Conservation (phyloP, 495 filamentous ascomycete species). For the Neurospora sp. region DNA sequence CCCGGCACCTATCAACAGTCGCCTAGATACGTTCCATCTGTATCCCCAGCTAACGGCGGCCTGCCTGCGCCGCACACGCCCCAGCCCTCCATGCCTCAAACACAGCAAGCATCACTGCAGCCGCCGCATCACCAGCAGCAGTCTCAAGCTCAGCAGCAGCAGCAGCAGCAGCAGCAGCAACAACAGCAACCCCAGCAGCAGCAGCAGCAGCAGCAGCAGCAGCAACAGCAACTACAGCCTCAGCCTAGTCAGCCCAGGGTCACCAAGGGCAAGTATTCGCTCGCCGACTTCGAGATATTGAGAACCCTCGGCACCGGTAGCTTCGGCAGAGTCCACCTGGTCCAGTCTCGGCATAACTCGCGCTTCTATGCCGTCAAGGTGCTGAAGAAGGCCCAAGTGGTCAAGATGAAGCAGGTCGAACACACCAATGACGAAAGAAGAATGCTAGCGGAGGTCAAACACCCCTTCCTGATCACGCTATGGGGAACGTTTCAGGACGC, state of each 20-base stretch:
- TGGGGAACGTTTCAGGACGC: conserved; percentile 98
- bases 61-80: conserved; percentile 4
- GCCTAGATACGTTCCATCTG: conserved; percentile 3
- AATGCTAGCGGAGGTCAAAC: conserved; percentile 91
- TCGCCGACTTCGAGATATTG: conserved; percentile 77
- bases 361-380: conserved; percentile 98
- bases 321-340: conserved; percentile 91
- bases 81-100: background rate
- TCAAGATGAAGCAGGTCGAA: conserved; percentile 99
- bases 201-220: conserved; percentile 14
- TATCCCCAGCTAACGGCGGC: conserved; percentile 19
- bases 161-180: conserved; percentile 10
- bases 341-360: conserved; percentile 94
- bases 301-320: conserved; percentile 92
- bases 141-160: conserved; percentile 9
- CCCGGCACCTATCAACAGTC: conserved; percentile 22
- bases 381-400: conserved; percentile 93
- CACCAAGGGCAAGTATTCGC: conserved; percentile 96
- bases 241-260: conserved; percentile 38
- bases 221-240: conserved; percentile 10
- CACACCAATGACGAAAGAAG: conserved; percentile 95
- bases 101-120: conserved; percentile 12
- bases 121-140: conserved; percentile 15
- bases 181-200: conserved; percentile 7
- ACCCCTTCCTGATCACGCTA: conserved; percentile 92